Conservation (phyloP, 1,284 basidiomycete species). For the Xanthoconium separans region DNA sequence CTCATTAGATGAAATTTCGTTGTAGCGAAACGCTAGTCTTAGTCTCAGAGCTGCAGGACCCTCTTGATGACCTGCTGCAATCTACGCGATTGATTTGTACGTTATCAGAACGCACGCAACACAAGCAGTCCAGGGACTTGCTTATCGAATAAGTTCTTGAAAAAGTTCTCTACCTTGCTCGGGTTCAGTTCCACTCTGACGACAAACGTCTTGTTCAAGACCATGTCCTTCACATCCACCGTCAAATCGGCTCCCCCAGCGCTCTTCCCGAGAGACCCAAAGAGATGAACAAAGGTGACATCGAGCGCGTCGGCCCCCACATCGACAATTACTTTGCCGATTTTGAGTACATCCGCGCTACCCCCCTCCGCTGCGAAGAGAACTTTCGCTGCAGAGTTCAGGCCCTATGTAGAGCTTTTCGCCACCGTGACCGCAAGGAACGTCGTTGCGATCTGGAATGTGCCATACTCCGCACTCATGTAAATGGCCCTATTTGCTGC, state of each 20-base stretch:
- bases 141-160: conserved; percentile 2
- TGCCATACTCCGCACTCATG: conserved; percentile 2
- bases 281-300: conserved; percentile 9
- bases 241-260: not conserved
- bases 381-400: not conserved
- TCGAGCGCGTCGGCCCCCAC: not conserved
- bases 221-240: conserved; percentile 1
- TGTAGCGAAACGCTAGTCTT: too few species aligned
- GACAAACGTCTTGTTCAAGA: conserved; percentile 3
- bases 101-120: not conserved
- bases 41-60: not conserved
- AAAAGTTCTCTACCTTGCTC: conserved; percentile 4
- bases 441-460: conserved; percentile 2
- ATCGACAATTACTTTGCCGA: not conserved
- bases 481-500: not conserved
- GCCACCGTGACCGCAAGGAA: conserved; percentile 1
- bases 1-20: too few species aligned
- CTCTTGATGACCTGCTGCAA: not conserved
- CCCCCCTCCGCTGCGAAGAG: not conserved
- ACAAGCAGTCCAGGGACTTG: not conserved
- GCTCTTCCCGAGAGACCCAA: conserved; percentile 8
- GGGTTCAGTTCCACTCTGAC: conserved; percentile 2
- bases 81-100: not conserved
- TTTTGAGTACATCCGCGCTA: not conserved
- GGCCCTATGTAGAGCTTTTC: not conserved